phyloP scores from a whole-genome alignment of 257 asterid genomes.

The Linaria vulgaris region DNA sequence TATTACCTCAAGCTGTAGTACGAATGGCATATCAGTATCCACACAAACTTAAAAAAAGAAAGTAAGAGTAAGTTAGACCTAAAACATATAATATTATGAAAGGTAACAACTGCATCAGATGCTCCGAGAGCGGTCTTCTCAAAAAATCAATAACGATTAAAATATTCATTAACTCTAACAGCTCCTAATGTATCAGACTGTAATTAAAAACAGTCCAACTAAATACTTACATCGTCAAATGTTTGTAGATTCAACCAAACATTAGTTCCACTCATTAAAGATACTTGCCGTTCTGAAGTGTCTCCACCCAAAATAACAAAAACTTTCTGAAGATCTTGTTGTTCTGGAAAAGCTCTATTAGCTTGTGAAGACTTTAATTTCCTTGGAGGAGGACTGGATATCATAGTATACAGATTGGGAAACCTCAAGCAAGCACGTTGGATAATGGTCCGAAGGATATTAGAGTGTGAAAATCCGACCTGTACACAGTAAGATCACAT shows the following conservation, averaged over 20 bases:
- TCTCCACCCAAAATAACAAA: conserved; percentile 86
- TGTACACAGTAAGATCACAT: conserved; percentile 27
- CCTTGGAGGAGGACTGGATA: conserved; percentile 44
- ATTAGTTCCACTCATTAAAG: conserved; percentile 95
- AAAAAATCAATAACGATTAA: conserved; percentile 16
- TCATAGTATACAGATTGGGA: conserved; percentile 51
- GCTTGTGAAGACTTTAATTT: conserved; percentile 35
- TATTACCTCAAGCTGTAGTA: conserved; percentile 70
- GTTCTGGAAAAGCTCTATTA: conserved; percentile 30
- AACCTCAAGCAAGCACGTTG: conserved; percentile 85
- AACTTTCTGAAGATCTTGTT: conserved; percentile 43
- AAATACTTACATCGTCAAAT: conserved; percentile 69
- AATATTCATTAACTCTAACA: not conserved
- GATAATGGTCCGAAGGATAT: conserved; percentile 70
- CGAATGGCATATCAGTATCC: conserved; percentile 18
- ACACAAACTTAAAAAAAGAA: not conserved
- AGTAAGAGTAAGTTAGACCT: not conserved
- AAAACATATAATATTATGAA: conserved; percentile 7
- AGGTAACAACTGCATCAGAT: conserved; percentile 8
- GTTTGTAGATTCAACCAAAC: conserved; percentile 89
- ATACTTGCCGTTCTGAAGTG: conserved; percentile 88
- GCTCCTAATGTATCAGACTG: conserved; percentile 8
- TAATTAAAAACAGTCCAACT: not conserved
- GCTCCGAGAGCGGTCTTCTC: not conserved
- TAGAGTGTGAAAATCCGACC: conserved; percentile 95